Evolutionary conservation across 345 rosid genomes (phyloP), one percentile per base, ranked within the genome.

Genomic region (Salix purpurea): DNA sequence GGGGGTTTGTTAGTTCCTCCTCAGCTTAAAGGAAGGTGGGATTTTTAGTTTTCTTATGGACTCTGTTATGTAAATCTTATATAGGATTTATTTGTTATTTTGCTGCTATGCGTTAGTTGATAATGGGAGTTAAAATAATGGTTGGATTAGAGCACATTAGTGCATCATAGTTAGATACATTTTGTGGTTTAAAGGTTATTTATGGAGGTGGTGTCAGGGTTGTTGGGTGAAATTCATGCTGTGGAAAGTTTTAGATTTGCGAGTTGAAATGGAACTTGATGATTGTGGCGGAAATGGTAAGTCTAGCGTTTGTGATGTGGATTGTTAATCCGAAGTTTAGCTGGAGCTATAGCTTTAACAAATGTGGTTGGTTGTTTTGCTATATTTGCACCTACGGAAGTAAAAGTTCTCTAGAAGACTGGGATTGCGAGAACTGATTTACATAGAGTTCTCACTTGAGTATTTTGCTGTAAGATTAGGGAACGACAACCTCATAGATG

Each of bases 1-100:
- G 85, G 91, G 37, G 90, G 91, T 28, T 11, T 86, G 81, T 85
- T 94, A 50, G 85, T 92, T 65, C 98, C 98, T 21, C 98, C 97
- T 50, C 98, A 94, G 91, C 90, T 94, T 58, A 83, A 82, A 26
- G 98, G 98, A 81, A 92, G 96, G 98, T 94, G 26, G 10, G 36
- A 67, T 90, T 73, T 65, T 34, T 15, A 21, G 70, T 36, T 61
- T 12, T 32, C 18, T 18, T 67, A 67, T 58, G 64, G 62, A n/a
- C 26, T n/a, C 61, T 56, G 61, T 21, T 11, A 21, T 11, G 46
- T 56, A 56, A 4, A 56, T 56, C 26, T n/a, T 56, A n/a, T 56
- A n/a, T 56, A 2, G 14, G 28, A 26, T 18, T 66, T 78, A 15
- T 13, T 12, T 28, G 32, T 26, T 13, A 32, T 30, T 76, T 70